Evolutionary conservation across 176 grass and related monocot genomes (phyloP).

Genomic region (Ensete ventricosum): DNA sequence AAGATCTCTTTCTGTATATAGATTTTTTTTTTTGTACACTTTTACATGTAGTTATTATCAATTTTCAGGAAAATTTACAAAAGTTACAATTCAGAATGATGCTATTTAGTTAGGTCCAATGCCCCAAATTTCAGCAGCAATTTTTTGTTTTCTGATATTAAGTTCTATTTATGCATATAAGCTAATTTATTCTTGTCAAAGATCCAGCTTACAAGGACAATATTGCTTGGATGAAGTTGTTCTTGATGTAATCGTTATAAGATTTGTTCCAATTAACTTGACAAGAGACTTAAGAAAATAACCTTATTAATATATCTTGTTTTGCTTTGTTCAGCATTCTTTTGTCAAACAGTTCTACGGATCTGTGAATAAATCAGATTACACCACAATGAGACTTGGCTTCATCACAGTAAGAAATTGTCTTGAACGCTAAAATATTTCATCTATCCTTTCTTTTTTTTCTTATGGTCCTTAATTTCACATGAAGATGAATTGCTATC

Average conservation of each 20-base stretch:
- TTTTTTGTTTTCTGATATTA: neutral
- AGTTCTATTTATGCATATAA: neutral
- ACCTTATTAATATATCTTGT: conserved; percentile 1
- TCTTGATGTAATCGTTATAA: neutral
- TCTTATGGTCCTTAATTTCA: neutral
- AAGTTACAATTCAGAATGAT: too few species aligned
- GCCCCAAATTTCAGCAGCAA: neutral
- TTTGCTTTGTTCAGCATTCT: conserved; percentile 48
- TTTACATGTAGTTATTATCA: too few species aligned
- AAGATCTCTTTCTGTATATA: too few species aligned
- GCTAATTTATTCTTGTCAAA: neutral
- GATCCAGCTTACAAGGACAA: neutral
- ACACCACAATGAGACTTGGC: conserved; percentile 75
- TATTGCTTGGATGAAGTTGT: neutral
- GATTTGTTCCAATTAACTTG: neutral
- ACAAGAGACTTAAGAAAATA: neutral
- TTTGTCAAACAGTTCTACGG: conserved; percentile 87
- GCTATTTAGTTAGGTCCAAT: too few species aligned
- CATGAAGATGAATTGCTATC: neutral
- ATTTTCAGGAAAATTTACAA: too few species aligned
- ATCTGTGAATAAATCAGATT: conserved; percentile 68
- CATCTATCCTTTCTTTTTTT: neutral
- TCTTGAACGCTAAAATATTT: neutral
- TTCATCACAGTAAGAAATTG: conserved; percentile 73
- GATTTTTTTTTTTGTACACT: too few species aligned